Evolutionary conservation across 1,284 basidiomycete species (phyloP), one percentile per base, ranked within the genome.

Genomic region (Ganoderma resinaceum): DNA sequence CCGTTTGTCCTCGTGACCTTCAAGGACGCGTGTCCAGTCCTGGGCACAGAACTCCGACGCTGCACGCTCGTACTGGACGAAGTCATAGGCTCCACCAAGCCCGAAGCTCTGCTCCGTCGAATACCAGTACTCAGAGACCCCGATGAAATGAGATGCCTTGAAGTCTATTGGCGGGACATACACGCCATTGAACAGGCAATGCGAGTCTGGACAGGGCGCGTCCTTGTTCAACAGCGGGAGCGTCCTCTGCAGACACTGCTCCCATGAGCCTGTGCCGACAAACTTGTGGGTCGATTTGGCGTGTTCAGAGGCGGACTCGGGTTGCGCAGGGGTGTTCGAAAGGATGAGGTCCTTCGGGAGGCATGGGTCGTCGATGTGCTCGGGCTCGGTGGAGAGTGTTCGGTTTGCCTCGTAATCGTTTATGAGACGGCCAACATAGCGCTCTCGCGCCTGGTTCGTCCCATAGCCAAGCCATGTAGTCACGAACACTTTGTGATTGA

Each of bases 91-190:
- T 1, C 98, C 98, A 16, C 97, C 97, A 1, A 98, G 87, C 3
- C 94, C 94, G 74, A 99, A 96, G 52, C 99, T 92, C 78, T 99
- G 96, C 76, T 99, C 95, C 7, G 96, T 95, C 35, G 97, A 98
- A 82, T 98, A 99, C 97, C 97, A 99, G 79, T 99, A 99, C 80
- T 99, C 98, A 14, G 95, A 97, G 40, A 99, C 92, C 4, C 98
- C 98, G 73, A 99, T 98, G 78, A 99, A 99, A 70, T 94, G 94
- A 26, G 95, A 95, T 37, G 91, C 91, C 55, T 90, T 89, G 78
- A 98, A 98, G 80, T 98, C 94, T 74, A 97, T 97, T 3, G 89
- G 88, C 3, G 95, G 96, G 5, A 97, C 97, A 66, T 96, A 91
- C 1, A 98, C 89, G n/a, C 97, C 98, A 76, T 97, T 94, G 87